A percentile compares a stretch with the other conserved stretches of the same genome.
Conservation (phyloP, 257 asterid genomes). For the Ballota nigra region DNA sequence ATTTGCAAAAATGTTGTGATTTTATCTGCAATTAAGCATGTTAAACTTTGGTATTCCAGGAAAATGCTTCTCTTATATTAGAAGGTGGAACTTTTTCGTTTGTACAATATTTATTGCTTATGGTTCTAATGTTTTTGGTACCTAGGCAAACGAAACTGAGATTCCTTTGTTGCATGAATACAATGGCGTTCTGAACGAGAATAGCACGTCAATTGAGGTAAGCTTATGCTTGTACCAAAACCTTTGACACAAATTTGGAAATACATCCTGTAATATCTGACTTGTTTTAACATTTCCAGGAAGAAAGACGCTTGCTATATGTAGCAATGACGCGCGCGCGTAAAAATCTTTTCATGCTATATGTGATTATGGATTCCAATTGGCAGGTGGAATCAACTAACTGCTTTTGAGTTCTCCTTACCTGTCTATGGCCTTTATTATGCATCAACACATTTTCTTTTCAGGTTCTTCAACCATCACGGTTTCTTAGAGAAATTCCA, state of each 20-base stretch:
- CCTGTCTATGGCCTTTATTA: slow-evolving; percentile 23
- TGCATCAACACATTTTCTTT: slow-evolving; percentile 26
- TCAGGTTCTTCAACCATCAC: slow-evolving; percentile 95
- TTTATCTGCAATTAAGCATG: too few species aligned
- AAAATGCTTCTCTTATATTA: slow-evolving; percentile 1
- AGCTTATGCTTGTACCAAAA: slow-evolving; percentile 23
- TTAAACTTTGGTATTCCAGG: not conserved
- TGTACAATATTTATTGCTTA: slow-evolving; percentile 4
- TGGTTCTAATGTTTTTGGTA: slow-evolving; percentile 29
- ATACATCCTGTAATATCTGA: slow-evolving; percentile 18
- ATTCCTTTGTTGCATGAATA: slow-evolving; percentile 87
- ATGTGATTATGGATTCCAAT: slow-evolving; percentile 77
- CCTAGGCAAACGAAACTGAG: slow-evolving; percentile 90
- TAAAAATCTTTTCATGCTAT: slow-evolving; percentile 68
- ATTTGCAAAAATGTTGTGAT: too few species aligned
- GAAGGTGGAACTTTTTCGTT: slow-evolving; percentile 13
- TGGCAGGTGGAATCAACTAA: slow-evolving; percentile 69
- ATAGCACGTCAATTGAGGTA: slow-evolving; percentile 72
- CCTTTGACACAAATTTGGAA: not conserved
- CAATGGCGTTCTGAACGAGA: slow-evolving; percentile 62
- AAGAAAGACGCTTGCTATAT: slow-evolving; percentile 89
- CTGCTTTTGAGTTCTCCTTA: slow-evolving; percentile 21
- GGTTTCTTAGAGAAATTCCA: slow-evolving; percentile 94
- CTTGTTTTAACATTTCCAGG: slow-evolving; percentile 47
- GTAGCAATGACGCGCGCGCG: slow-evolving; percentile 98